Base-by-base conservation (phyloP, 2,329 filamentous ascomycete species). In the Aspergillus carbonarius region DNA sequence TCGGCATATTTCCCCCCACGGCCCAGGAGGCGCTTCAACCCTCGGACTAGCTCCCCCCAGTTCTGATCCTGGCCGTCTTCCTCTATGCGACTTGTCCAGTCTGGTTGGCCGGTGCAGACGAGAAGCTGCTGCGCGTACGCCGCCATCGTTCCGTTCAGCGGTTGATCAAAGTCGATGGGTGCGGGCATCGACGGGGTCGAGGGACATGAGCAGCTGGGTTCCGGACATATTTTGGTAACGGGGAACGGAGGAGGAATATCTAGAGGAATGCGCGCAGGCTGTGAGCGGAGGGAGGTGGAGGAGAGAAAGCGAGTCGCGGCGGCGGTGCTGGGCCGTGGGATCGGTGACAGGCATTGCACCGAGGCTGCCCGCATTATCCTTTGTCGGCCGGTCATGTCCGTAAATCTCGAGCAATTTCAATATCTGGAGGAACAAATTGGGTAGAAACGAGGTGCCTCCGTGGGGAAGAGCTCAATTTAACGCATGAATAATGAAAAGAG, bases 51-150 rank as follows among this genome's bases (percentile, higher is more conserved):
- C 27, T 67, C 65, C 7, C 77, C 77, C 76, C 77, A 81, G 13
- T 74, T 76, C 25, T 79, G 72, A 2, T 77, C 72, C 34, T 76
- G 72, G 15, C 88, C 85, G 60, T 96, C 92, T 47, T 96, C 88
- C 72, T 96, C 92, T 62, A 97, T 96, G 58, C 85, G 85, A 69
- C 89, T 93, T 27, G 82, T 80, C 93, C 93, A 97, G 76, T 96
- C 90, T 30, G 82, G 78, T 60, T 86, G 85, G 4, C 91, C 92
- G 0, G 92, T 96, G 62, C 89, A 93, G 13, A 97, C 82, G 9
- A 98, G 76, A 3, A 97, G 84, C 66, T 97, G 92, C 74, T 96
- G 88, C 1, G 87, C 82, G 72, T 96, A 96, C 1, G 83, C 80
- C 1, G 89, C 82, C 77, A 96, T 93, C 5, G 89, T 88, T 12